These are phyloP conservation scores for Hypomyces rosellus DNA, from an alignment of 2,329 filamentous ascomycete genomes.

Conservation along the genomic window DNA sequence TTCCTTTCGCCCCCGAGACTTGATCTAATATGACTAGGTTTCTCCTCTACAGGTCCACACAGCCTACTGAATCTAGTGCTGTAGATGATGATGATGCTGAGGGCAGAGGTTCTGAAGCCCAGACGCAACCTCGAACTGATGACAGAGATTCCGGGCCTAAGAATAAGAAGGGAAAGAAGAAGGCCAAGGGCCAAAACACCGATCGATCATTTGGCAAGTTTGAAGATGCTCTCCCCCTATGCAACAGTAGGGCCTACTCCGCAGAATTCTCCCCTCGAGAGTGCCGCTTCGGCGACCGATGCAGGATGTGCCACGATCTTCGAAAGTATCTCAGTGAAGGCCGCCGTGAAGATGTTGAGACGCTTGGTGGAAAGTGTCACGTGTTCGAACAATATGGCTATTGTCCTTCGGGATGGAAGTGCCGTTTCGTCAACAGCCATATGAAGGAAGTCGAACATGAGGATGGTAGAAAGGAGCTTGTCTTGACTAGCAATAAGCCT, in stretches of 20 bases:
- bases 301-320: conserved; percentile 76
- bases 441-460: conserved; percentile 70
- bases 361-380: conserved; percentile 73
- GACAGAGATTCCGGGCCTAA: conserved; percentile 43
- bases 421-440: conserved; percentile 82
- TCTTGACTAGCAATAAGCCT: conserved; percentile 49
- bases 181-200: conserved; percentile 67
- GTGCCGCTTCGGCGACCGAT: conserved; percentile 74
- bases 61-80: conserved; percentile 19
- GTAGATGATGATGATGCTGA: conserved; percentile 46
- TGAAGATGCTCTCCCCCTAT: conserved; percentile 70
- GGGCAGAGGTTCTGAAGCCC: conserved; percentile 28
- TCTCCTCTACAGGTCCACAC: conserved; percentile 31
- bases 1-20: background rate
- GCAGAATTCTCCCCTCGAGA: conserved; percentile 75
- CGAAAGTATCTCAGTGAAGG: conserved; percentile 78
- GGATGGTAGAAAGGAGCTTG: conserved; percentile 77
- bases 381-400: conserved; percentile 69
- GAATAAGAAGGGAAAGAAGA: conserved; percentile 40
- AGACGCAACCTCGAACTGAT: conserved; percentile 45
- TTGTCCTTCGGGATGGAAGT: conserved; percentile 88
- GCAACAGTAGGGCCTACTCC: conserved; percentile 62
- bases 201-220: conserved; percentile 75
- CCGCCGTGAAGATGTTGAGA: conserved; percentile 71
- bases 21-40: conserved; percentile 27